Conservation (phyloP, 345 rosid species). For the Eucalyptus curtisii region DNA sequence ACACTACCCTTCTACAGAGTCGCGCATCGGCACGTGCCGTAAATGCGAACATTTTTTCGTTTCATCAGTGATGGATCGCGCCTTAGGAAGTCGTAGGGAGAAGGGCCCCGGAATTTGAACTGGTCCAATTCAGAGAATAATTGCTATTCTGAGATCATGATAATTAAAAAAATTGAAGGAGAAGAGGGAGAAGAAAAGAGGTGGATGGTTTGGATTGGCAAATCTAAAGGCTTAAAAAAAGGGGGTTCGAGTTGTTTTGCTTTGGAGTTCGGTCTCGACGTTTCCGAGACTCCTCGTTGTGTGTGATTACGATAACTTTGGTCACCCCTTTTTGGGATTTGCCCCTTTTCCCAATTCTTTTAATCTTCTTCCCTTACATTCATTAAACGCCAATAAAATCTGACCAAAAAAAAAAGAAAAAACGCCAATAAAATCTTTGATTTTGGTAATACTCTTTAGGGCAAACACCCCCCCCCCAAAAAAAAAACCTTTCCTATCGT, state of each 20-base stretch:
- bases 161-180: neutral
- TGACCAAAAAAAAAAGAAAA: too few relatives aligned
- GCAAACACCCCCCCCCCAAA: neutral
- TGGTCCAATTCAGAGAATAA: neutral
- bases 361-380: neutral
- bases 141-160: neutral
- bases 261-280: neutral
- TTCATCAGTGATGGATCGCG: neutral
- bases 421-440: neutral
- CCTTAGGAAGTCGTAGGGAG: neutral
- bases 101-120: neutral
- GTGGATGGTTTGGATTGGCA: neutral
- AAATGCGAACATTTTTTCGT: fast-evolving
- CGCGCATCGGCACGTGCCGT: neutral
- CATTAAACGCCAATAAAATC: neutral
- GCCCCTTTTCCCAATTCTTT: neutral
- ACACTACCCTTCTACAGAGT: neutral
- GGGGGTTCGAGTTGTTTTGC: neutral
- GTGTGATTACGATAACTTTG: neutral
- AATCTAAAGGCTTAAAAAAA: neutral
- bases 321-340: neutral
- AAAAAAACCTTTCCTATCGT: neutral
- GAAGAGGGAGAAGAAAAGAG: neutral
- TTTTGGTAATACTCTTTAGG: neutral
- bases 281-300: neutral